phyloP scores from a whole-genome alignment of 345 rosid genomes.

The Eucalyptus erythrocorys region DNA sequence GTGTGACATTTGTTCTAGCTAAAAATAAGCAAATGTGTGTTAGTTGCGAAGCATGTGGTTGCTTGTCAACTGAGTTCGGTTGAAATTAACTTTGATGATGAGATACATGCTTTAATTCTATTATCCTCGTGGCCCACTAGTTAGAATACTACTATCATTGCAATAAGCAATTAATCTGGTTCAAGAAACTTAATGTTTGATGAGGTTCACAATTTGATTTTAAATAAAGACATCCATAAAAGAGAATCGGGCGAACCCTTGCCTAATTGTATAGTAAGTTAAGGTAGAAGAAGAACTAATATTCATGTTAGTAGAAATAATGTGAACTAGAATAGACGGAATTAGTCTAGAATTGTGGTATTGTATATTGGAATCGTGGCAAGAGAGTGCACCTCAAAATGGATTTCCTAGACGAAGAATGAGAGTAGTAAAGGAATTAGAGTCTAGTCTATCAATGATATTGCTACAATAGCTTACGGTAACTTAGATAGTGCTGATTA shows the following conservation, averaged over 20 bases:
- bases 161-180: not conserved
- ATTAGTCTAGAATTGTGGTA: not conserved
- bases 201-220: not conserved
- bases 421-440: too few species aligned
- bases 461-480: too few species aligned
- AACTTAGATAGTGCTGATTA: too few species aligned
- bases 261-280: not conserved
- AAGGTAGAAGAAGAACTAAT: not conserved
- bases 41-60: not conserved
- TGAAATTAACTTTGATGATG: not conserved
- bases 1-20: not conserved
- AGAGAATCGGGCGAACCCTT: not conserved
- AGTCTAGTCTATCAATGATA: too few species aligned
- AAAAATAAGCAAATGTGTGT: not conserved
- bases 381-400: not conserved
- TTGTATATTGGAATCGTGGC: not conserved
- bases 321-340: not conserved
- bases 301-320: not conserved
- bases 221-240: not conserved
- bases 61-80: not conserved
- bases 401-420: too few species aligned
- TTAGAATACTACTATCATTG: not conserved
- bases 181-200: not conserved
- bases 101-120: not conserved
- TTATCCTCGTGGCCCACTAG: too few species aligned